These are phyloP conservation scores for Candida lessepsii DNA, from an alignment of 805 yeast genomes.

Conservation along the genomic window DNA sequence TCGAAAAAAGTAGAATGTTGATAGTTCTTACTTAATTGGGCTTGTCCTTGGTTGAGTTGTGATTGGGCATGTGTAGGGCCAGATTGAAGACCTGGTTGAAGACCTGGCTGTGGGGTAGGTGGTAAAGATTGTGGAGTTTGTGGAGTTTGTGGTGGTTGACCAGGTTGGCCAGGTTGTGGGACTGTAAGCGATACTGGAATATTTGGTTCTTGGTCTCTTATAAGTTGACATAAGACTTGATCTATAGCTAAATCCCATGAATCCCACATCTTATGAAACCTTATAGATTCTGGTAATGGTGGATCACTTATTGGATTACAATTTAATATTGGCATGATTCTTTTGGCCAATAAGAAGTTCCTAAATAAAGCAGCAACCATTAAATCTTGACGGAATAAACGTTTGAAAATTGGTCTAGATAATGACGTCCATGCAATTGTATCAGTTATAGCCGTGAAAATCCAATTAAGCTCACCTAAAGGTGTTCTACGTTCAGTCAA, in stretches of 20 bases:
- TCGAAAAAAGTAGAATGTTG: slow-evolving; percentile 94
- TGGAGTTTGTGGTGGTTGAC: slow-evolving; percentile 4
- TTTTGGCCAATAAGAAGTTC: slow-evolving; percentile 85
- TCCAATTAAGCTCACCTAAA: slow-evolving; percentile 94
- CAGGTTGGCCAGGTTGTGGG: not conserved
- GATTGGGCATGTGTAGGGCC: no score
- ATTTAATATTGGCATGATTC: slow-evolving; percentile 89
- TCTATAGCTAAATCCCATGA: slow-evolving; percentile 98
- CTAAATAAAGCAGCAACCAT: slow-evolving; percentile 96
- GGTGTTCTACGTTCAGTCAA: slow-evolving; percentile 93
- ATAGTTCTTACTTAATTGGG: slow-evolving; percentile 42
- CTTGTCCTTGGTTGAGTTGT: no score
- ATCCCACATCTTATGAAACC: slow-evolving; percentile 92
- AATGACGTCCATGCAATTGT: slow-evolving; percentile 96
- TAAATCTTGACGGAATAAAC: slow-evolving; percentile 88
- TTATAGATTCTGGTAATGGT: slow-evolving; percentile 76
- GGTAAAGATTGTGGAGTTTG: slow-evolving; percentile 6
- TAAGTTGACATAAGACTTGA: slow-evolving; percentile 77
- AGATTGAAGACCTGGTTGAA: not conserved
- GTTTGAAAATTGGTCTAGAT: slow-evolving; percentile 83
- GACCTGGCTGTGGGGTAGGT: slow-evolving; percentile 3
- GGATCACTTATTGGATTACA: slow-evolving; percentile 96
- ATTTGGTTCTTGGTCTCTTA: slow-evolving; percentile 31
- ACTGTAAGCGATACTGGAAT: not conserved
- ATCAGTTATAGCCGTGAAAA: slow-evolving; percentile 95